Evolutionary conservation across 2,329 filamentous ascomycete species (phyloP).

Genomic region (Aspergillus intermedius): DNA sequence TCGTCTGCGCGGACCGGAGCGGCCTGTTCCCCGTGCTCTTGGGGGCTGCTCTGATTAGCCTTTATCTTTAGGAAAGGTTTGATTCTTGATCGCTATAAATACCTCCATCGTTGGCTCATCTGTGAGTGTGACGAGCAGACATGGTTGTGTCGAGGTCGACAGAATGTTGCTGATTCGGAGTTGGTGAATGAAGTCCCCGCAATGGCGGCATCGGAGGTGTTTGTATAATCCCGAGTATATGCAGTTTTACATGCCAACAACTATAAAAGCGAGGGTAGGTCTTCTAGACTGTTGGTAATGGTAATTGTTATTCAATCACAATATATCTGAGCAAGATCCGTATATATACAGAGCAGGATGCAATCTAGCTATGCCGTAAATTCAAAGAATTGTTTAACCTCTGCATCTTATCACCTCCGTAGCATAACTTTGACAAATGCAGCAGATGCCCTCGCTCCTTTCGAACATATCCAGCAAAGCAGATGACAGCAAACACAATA

Average conservation of each 20-base stretch:
- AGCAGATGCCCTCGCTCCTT: conserved; percentile 55
- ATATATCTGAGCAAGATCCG: too few species aligned
- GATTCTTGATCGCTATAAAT: not conserved
- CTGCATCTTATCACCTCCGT: conserved; percentile 8
- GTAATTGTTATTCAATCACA: too few species aligned
- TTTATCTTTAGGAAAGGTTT: conserved; percentile 9
- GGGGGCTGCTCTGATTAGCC: conserved; percentile 12
- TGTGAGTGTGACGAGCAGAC: conserved; percentile 1
- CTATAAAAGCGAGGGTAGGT: too few species aligned
- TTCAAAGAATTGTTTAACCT: not conserved
- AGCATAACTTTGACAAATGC: conserved; percentile 31
- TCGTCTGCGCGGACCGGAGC: conserved; percentile 29
- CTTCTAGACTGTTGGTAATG: too few species aligned
- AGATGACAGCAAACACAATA: conserved; percentile 22
- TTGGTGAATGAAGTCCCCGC: not conserved
- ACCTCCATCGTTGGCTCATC: conserved; percentile 15
- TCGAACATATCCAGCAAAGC: conserved; percentile 53
- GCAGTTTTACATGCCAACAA: too few species aligned
- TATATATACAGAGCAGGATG: not conserved
- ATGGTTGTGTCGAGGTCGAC: not conserved
- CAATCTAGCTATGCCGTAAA: too few species aligned
- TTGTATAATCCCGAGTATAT: not conserved
- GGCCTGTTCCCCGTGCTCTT: conserved; percentile 26
- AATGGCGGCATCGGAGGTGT: not conserved
- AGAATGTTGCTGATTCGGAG: not conserved